These are phyloP conservation scores for Diaporthe helianthi DNA, from an alignment of 2,329 filamentous ascomycete species.

Conservation along the genomic window DNA sequence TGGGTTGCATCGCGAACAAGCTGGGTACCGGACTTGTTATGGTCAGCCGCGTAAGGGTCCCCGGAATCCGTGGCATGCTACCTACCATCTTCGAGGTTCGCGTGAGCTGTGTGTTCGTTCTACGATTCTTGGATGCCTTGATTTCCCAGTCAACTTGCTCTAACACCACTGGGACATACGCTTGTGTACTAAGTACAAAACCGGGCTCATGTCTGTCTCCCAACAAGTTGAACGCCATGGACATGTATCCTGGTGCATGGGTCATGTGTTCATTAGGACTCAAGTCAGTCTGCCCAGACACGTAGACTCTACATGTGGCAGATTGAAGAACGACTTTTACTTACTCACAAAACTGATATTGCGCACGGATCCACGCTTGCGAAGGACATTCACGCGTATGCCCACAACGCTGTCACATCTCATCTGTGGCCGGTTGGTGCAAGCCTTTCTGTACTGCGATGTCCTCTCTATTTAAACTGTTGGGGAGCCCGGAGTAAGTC, in stretches of 20 bases:
- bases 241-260: not conserved
- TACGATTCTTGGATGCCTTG: not conserved
- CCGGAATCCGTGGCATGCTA: not conserved
- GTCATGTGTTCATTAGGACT: not conserved
- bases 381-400: not conserved
- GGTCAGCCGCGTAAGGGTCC: not conserved
- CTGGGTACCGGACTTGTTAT: not conserved
- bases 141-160: no score
- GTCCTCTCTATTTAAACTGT: not conserved
- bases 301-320: not conserved
- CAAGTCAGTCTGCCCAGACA: not conserved
- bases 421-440: not conserved
- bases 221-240: not conserved
- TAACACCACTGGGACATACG: not conserved
- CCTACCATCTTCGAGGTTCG: not conserved
- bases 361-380: not conserved
- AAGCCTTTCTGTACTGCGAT: not conserved
- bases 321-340: not conserved
- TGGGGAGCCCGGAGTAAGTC: not conserved
- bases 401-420: not conserved
- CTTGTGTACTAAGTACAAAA: not conserved
- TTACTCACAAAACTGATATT: not conserved
- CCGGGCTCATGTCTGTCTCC: not conserved
- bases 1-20: not conserved
- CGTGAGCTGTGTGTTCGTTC: not conserved